These are phyloP conservation scores for Glycine latifolia DNA, from an alignment of 306 rosid genomes.

Conservation along the genomic window DNA sequence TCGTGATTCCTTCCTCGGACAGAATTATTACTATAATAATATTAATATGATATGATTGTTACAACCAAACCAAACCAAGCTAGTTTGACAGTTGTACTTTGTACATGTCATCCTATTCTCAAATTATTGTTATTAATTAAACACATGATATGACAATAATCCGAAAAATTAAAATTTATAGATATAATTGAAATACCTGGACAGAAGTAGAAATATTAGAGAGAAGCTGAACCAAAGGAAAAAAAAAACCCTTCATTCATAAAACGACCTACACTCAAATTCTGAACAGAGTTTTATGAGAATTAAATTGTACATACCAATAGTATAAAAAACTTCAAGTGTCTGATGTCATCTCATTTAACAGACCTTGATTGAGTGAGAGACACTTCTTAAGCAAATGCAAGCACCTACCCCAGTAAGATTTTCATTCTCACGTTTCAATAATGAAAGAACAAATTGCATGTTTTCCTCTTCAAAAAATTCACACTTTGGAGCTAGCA, in stretches of 20 bases:
- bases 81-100: neutral
- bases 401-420: slow-evolving; percentile 95
- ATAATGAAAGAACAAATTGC: slow-evolving; percentile 77
- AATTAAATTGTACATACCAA: slow-evolving; percentile 22
- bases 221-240: slow-evolving; percentile 84
- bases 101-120: neutral
- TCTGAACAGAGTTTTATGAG: slow-evolving; percentile 72
- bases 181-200: slow-evolving; percentile 65
- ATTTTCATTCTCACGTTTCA: slow-evolving; percentile 80
- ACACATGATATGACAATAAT: neutral
- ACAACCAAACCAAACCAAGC: neutral
- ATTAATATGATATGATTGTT: too few relatives aligned
- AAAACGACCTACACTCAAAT: slow-evolving; percentile 88
- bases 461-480: slow-evolving; percentile 65
- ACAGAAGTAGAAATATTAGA: slow-evolving; percentile 76
- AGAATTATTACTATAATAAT: too few relatives aligned
- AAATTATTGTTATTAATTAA: too few relatives aligned
- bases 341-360: slow-evolving; percentile 31
- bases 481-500: slow-evolving; percentile 87
- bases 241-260: slow-evolving; percentile 67
- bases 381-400: slow-evolving; percentile 84
- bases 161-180: slow-evolving; percentile 33
- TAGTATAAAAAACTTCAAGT: slow-evolving; percentile 39
- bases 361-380: slow-evolving; percentile 92
- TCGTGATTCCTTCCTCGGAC: too few relatives aligned